Evolutionary conservation across 2,329 filamentous ascomycete species (phyloP).

Genomic region (Neocucurbitaria cava): DNA sequence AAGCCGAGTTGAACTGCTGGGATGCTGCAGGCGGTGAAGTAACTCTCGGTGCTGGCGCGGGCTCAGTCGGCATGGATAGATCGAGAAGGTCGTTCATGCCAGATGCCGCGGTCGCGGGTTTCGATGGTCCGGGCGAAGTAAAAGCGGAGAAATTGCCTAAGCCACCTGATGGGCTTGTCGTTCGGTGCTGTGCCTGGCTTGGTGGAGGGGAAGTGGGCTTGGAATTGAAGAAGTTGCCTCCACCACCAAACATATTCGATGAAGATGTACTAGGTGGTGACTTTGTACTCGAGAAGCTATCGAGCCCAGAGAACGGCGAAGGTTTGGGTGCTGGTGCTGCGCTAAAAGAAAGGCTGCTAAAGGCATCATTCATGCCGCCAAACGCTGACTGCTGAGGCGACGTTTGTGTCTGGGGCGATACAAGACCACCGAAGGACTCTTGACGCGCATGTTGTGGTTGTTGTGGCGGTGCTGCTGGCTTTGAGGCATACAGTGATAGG

Average conservation of each 20-base stretch:
- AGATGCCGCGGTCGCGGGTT: conserved; percentile 58
- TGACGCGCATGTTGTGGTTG: conserved; percentile 62
- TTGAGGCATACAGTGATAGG: conserved; percentile 88
- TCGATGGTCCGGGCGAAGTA: conserved; percentile 59
- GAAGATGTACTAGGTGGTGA: conserved; percentile 53
- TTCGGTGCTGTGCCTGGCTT: conserved; percentile 53
- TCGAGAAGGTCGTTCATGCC: conserved; percentile 80
- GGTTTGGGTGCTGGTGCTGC: conserved; percentile 59
- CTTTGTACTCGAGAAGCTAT: conserved; percentile 58
- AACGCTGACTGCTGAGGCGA: conserved; percentile 55
- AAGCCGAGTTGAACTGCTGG: conserved; percentile 69
- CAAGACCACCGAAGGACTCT: conserved; percentile 55
- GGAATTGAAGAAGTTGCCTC: conserved; percentile 83
- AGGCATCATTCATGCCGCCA: conserved; percentile 81
- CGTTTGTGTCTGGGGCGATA: conserved; percentile 50
- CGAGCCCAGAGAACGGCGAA: conserved; percentile 69
- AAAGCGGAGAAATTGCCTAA: conserved; percentile 71
- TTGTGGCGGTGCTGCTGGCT: conserved; percentile 68
- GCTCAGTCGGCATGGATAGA: conserved; percentile 57
- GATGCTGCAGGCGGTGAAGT: conserved; percentile 40
- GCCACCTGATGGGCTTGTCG: conserved; percentile 63
- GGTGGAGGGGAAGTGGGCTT: conserved; percentile 63
- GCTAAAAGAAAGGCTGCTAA: conserved; percentile 71
- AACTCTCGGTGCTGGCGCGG: conserved; percentile 34
- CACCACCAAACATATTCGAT: conserved; percentile 62